Base-by-base conservation (phyloP, 106 monocot genomes). In the Vanilla planifolia region DNA sequence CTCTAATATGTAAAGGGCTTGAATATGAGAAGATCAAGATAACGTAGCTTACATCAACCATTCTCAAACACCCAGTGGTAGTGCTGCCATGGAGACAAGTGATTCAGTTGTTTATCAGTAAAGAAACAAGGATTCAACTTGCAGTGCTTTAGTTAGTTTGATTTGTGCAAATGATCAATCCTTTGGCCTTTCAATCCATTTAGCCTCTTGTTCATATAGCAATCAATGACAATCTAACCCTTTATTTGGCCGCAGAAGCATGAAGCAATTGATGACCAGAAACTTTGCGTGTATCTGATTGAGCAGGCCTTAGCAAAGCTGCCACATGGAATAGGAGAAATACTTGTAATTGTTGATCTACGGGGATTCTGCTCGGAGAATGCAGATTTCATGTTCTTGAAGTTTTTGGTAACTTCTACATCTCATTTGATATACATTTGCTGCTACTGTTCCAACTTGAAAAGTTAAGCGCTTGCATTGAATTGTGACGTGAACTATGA, bases 271-370 rank as follows among this genome's bases (percentile, higher is more conserved):
- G 85, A 89, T 65, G 79, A 95, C 67, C 75, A 90, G 63, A 89
- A 79, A 69, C 75, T 95, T 15, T 95, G 95, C 48, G 89, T 77
- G 43, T 73, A 73, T 71, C 69, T 95, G 59, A 67, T 95, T 30
- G 95, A 95, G 78, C 83, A 80, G 65, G 95, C 95, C 48, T 67
- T 95, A 33, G 71, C 67, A 26, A 89, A 71, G 66, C 83, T 89
- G 75, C 80, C 95, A 67, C 41, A 65, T 53, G 95, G 80, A 19
- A 60, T 66, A 43, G 83, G 74, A 62, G 68, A 86, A 53, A 90
- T 95, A 59, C 86, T 95, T 72, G 83, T 70, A 42, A 79, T 95
- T 68, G 62, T 90, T 76, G 80, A 96, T 68, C 79, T 90, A 25
- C 65, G 84, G 35, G 81, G 79, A 3, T 96, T 96, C 44, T 2